phyloP scores from a whole-genome alignment of 192 early-diverging fungal species.

The Gaertneriomyces sp. region DNA sequence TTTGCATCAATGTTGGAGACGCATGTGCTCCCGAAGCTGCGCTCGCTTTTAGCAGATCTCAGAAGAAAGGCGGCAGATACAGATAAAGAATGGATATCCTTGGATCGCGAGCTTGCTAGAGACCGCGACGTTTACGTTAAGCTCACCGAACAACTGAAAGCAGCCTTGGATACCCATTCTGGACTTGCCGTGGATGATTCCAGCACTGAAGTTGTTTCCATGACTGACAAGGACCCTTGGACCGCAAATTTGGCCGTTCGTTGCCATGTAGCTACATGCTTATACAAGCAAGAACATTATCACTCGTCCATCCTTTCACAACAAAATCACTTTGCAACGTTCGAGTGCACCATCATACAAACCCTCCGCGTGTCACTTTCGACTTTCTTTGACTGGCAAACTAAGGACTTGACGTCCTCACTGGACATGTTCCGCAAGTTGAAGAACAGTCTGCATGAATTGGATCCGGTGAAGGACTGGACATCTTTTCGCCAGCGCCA shows the following conservation, averaged over 20 bases:
- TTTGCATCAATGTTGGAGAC: slow-evolving; percentile 36
- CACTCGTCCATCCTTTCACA: slow-evolving; percentile 34
- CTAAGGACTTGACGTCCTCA: slow-evolving; percentile 19
- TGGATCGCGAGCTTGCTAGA: slow-evolving; percentile 38
- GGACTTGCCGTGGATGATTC: slow-evolving; percentile 22
- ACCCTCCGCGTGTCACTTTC: slow-evolving; percentile 37
- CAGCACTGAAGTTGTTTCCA: slow-evolving; percentile 24
- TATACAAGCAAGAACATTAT: slow-evolving; percentile 40
- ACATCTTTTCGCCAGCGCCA: slow-evolving; percentile 21
- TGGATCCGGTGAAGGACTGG: slow-evolving; percentile 48
- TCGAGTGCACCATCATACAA: slow-evolving; percentile 45
- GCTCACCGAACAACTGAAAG: slow-evolving; percentile 25
- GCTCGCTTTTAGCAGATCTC: slow-evolving; percentile 36
- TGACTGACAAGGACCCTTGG: slow-evolving; percentile 43
- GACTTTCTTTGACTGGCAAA: slow-evolving; percentile 41
- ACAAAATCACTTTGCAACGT: slow-evolving; percentile 41
- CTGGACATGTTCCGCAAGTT: slow-evolving; percentile 24
- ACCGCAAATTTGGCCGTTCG: slow-evolving; percentile 16
- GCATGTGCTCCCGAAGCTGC: slow-evolving; percentile 42
- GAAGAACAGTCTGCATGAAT: slow-evolving; percentile 24
- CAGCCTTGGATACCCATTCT: slow-evolving; percentile 26
- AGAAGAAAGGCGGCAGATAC: slow-evolving; percentile 30
- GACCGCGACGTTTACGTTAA: slow-evolving; percentile 39
- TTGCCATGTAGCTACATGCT: slow-evolving; percentile 35
- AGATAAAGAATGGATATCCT: slow-evolving; percentile 37